These are phyloP conservation scores for Rosa multiflora DNA, from an alignment of 306 rosid genomes.

Conservation along the genomic window DNA sequence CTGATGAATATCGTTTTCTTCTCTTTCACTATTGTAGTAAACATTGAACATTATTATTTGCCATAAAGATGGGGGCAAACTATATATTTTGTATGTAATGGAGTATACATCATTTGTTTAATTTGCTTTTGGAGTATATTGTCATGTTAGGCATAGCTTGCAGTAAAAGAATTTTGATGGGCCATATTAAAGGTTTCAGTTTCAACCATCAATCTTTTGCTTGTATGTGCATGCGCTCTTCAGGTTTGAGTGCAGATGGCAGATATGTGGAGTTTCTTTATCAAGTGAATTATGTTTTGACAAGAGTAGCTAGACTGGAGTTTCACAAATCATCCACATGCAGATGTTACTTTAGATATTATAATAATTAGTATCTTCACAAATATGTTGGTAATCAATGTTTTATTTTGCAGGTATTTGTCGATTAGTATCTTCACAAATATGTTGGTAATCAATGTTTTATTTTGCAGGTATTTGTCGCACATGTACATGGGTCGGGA, in stretches of 20 bases:
- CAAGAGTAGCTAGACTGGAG: neutral
- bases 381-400: slow-evolving; percentile 16
- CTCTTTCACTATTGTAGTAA: neutral
- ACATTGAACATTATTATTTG: neutral
- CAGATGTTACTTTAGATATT: neutral
- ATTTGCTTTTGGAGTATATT: neutral
- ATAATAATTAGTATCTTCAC: neutral
- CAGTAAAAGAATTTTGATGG: neutral
- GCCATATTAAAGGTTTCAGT: neutral
- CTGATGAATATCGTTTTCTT: neutral
- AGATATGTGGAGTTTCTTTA: neutral
- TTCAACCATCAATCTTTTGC: neutral
- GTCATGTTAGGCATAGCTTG: neutral
- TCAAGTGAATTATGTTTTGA: neutral
- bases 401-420: slow-evolving; percentile 52
- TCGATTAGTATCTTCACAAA: slow-evolving; percentile 18
- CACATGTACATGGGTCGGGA: slow-evolving; percentile 46
- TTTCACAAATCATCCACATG: neutral
- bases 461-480: slow-evolving; percentile 55
- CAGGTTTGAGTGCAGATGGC: neutral
- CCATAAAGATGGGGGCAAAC: neutral
- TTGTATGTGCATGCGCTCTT: neutral
- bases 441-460: slow-evolving; percentile 16
- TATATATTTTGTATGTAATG: neutral
- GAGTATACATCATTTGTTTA: neutral